phyloP scores from a whole-genome alignment of 768 basidiomycete genomes.

The Lactifluus pinguis region DNA sequence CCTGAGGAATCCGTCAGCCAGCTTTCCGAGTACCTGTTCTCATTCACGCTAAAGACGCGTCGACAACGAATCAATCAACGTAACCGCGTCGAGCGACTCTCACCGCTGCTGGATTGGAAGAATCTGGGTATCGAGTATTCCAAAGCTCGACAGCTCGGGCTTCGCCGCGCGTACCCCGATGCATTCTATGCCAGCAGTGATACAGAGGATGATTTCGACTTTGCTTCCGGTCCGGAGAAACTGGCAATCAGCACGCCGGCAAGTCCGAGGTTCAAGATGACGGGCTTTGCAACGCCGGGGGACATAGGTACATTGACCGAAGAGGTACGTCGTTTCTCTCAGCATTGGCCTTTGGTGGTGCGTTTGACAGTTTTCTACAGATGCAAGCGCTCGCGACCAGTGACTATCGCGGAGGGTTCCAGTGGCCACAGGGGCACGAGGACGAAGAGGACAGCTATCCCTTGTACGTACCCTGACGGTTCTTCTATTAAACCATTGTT shows the following conservation, averaged over 20 bases:
- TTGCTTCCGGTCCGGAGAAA: conserved; percentile 56
- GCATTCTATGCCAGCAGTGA: conserved; percentile 66
- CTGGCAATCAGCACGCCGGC: conserved; percentile 77
- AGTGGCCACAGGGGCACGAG: conserved; percentile 50
- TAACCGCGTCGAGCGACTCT: conserved; percentile 91
- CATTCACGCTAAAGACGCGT: conserved; percentile 75
- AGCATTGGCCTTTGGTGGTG: not conserved
- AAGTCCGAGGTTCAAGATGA: conserved; percentile 67
- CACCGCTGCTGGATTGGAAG: conserved; percentile 96
- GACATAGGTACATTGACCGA: conserved; percentile 87
- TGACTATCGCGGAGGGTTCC: conserved; percentile 61
- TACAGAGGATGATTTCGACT: conserved; percentile 46
- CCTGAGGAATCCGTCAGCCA: conserved; percentile 88
- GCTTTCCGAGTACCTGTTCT: conserved; percentile 66
- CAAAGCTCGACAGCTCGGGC: conserved; percentile 86
- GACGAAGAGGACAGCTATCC: conserved; percentile 91
- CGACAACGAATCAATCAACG: conserved; percentile 98
- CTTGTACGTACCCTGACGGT: conserved; percentile 47
- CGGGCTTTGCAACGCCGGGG: conserved; percentile 83
- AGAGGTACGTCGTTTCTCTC: conserved; percentile 41
- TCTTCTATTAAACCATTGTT: not conserved
- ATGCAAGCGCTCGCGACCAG: conserved; percentile 86
- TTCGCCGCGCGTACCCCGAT: conserved; percentile 92
- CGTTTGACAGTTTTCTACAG: conserved; percentile 28
- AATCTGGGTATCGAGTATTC: conserved; percentile 94